Evolutionary conservation across 371 early-diverging fungal species (phyloP), one percentile per base, ranked within the genome.

Genomic region (Capniomyces stellatus): DNA sequence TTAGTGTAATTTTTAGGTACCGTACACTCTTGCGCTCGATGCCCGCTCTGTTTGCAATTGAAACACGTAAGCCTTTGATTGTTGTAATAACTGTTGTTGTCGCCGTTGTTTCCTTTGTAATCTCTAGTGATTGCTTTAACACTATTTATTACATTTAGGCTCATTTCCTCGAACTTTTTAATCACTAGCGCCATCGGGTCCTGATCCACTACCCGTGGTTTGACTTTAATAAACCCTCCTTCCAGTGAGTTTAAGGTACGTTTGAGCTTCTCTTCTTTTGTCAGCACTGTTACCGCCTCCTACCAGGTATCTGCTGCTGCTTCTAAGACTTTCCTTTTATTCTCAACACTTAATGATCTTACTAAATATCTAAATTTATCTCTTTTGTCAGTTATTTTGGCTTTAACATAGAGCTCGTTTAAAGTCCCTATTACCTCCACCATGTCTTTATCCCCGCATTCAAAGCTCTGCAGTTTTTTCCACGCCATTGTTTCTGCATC

Each of bases 201-300:
- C n/a, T n/a, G n/a, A n/a, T n/a, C n/a, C n/a, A n/a, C n/a, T n/a
- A 44, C 19, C 12, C 21, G 27, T 8, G 10, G 8, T 44, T 27
- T 4, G 8, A 27, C 21, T 44, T 44, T 27, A 10, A 23, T 4
- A 19, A 4, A 4, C 21, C 21, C 27, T 8, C 19, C 24, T 8
- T 22, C 12, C 27, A 23, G 21, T 12, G 46, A 19, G 27, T 44
- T 44, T 23, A 44, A 12, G 12, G 21, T 27, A 19, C 46, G 46
- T 44, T 44, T 27, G 4, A 44, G n/a, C 46, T 44, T 44, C n/a
- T 44, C 46, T n/a, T 44, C 46, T 44, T 44, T 44, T 44, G 46
- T 27, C 8, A 44, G 12, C 27, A 44, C 27, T 8, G 27, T 12
- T 27, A 44, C 27, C 12, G 46, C 46, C 4, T 22, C 21, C 19